Base-by-base conservation (phyloP, 75 land plant genomes). In the Chamaecyparis obtusa region DNA sequence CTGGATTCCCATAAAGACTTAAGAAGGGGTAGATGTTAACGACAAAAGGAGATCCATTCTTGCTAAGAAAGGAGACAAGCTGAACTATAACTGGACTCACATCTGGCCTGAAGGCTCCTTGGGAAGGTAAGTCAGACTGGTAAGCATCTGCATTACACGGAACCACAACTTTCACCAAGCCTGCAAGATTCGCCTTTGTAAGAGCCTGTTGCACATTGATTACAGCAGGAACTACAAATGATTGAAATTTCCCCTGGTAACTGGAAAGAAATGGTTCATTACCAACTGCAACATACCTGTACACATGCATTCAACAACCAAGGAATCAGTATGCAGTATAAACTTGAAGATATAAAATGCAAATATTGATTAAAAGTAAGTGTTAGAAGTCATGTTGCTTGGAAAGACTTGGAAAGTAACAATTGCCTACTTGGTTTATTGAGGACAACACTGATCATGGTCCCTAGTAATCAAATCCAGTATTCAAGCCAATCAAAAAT, bases 131-230 rank as follows among this genome's bases (percentile, higher is more conserved):
- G 13, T 90, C 27, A 21, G 93, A 87, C 76, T 91, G 88, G 41
- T 96, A 94, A 1, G 94, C 93, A 92, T 97, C 99, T 16, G 98
- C 96, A 89, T 96, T 97, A 88, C 95, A 95, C 30, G 98, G 99
- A 11, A 95, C 93, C 24, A 94, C 95, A 0, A 94, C 90, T 89
- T 95, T 96, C 10, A 96, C 89, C 35, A 85, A 64, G 16, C 89
- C 72, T n/a, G 89, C 95, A 55, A 95, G 94, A 56, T 93, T 92
- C 46, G 89, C 95, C 67, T 84, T 92, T 39, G 85, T 89, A 60
- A 97, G 83, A 5, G 99, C 93, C 36, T 92, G 90, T 64, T 97
- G 96, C 19, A 97, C 60, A 83, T 97, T 96, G 78, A 85, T 74
- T 83, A 96, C 51, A 30, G 98, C 95, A 30, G 98, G 98, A 16